Conservation (phyloP, 805 yeast genomes). For the Saccharomycodes ludwigii region DNA sequence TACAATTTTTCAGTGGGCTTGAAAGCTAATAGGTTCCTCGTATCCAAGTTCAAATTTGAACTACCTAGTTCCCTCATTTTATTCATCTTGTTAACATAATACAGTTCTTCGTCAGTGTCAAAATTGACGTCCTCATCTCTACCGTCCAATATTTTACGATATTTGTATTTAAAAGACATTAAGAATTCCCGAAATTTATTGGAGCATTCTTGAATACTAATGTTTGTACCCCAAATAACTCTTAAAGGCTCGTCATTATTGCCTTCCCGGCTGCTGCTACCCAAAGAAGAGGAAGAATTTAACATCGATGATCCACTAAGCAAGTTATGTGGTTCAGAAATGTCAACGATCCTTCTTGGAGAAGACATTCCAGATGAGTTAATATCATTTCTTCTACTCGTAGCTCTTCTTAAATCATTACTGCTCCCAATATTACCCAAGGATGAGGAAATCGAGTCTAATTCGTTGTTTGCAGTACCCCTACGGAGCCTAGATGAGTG, state of each 20-base stretch:
- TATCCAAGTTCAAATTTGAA: conserved; percentile 75
- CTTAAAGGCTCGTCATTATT: conserved; percentile 53
- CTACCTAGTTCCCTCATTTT: conserved; percentile 69
- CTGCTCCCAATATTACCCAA: conserved; percentile 8
- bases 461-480: conserved; percentile 15
- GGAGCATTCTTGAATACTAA: conserved; percentile 79
- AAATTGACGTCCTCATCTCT: conserved; percentile 24
- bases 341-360: conserved; percentile 54
- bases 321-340: too few relatives aligned
- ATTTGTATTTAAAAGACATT: conserved; percentile 69
- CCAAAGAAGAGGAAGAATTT: conserved; percentile 22
- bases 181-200: conserved; percentile 71
- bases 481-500: conserved; percentile 35
- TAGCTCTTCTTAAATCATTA: not conserved
- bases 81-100: conserved; percentile 61
- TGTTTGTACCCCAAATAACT: conserved; percentile 98
- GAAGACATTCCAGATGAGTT: conserved; percentile 64
- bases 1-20: conserved; percentile 68
- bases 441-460: too few relatives aligned
- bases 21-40: conserved; percentile 64
- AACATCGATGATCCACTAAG: too few relatives aligned
- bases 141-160: conserved; percentile 40
- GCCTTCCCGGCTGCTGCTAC: conserved; percentile 8
- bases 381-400: conserved; percentile 57
- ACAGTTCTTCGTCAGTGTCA: conserved; percentile 56